Percentiles rank a stretch among this genome's conserved stretches.
These are phyloP conservation scores for Collybia sp. DNA, from an alignment of 768 basidiomycete genomes.

Conservation along the genomic window DNA sequence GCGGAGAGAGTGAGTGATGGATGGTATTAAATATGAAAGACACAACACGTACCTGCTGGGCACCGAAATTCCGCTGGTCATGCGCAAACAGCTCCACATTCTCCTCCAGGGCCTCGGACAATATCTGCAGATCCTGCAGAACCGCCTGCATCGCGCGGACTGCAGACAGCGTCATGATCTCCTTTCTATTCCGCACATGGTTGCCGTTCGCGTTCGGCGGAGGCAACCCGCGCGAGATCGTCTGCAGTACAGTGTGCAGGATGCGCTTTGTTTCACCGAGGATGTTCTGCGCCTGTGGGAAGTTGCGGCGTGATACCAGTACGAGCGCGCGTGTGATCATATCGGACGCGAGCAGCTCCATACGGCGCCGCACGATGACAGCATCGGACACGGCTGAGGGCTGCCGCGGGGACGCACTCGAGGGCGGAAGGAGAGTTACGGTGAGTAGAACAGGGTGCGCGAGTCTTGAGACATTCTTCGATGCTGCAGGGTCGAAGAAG, in stretches of 20 bases:
- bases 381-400: constrained; percentile 65
- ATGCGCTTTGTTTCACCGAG: constrained; percentile 90
- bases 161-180: constrained; percentile 65
- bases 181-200: constrained; percentile 71
- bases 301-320: constrained; percentile 88
- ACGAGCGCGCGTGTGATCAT: constrained; percentile 96
- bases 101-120: constrained; percentile 87
- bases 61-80: constrained; percentile 92
- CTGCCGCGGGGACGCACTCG: constrained; percentile 30
- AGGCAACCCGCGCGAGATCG: constrained; percentile 69
- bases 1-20: constrained; percentile 3
- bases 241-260: constrained; percentile 85
- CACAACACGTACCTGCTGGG: constrained; percentile 77
- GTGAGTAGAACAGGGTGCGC: constrained; percentile 94
- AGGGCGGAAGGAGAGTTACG: constrained; percentile 77
- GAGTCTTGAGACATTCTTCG: constrained; percentile 81
- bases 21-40: constrained; percentile 2
- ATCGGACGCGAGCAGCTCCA: constrained; percentile 95
- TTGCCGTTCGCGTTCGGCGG: constrained; percentile 44
- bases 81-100: constrained; percentile 90
- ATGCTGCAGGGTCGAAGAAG: constrained; percentile 87
- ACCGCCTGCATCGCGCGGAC: constrained; percentile 83
- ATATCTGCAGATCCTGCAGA: constrained; percentile 79
- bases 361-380: constrained; percentile 85
- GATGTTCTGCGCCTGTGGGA: constrained; percentile 85